Conservation (phyloP, 2,329 filamentous ascomycete species). For the Aureobasidium namibiae region DNA sequence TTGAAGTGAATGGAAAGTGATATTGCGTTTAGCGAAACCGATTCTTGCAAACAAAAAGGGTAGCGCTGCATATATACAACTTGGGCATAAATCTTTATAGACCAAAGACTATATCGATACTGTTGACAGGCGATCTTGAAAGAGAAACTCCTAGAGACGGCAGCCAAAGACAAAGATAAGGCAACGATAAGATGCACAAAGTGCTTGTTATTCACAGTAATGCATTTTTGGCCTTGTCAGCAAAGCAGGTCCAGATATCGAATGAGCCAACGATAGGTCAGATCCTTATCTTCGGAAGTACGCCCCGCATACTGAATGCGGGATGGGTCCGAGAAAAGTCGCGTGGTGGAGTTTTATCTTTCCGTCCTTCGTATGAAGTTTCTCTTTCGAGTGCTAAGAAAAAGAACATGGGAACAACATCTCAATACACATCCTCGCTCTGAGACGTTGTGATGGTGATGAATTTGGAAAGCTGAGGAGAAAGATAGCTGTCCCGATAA, state of each 20-base stretch:
- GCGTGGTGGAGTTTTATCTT: not conserved
- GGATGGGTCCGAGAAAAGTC: not conserved
- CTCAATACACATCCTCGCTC: not conserved
- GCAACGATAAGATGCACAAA: not conserved
- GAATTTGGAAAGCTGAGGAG: not conserved
- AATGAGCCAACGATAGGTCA: not conserved
- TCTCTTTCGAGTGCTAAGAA: not conserved
- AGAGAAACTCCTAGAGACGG: not conserved
- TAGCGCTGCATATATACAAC: not conserved
- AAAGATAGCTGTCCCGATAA: not conserved
- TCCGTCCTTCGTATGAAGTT: not conserved
- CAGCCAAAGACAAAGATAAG: not conserved
- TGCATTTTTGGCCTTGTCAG: not conserved
- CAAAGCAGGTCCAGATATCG: not conserved
- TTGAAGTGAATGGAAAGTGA: not conserved
- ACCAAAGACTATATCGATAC: not conserved
- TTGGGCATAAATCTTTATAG: not conserved
- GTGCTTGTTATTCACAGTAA: not conserved
- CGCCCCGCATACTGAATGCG: not conserved
- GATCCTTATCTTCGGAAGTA: not conserved
- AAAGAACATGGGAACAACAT: not conserved
- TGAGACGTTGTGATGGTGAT: not conserved
- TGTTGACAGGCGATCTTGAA: not conserved
- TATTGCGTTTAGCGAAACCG: not conserved
- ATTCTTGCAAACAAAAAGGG: not conserved